phyloP scores from a whole-genome alignment of 2,329 filamentous ascomycete genomes.

The Sarocladium kiliense region DNA sequence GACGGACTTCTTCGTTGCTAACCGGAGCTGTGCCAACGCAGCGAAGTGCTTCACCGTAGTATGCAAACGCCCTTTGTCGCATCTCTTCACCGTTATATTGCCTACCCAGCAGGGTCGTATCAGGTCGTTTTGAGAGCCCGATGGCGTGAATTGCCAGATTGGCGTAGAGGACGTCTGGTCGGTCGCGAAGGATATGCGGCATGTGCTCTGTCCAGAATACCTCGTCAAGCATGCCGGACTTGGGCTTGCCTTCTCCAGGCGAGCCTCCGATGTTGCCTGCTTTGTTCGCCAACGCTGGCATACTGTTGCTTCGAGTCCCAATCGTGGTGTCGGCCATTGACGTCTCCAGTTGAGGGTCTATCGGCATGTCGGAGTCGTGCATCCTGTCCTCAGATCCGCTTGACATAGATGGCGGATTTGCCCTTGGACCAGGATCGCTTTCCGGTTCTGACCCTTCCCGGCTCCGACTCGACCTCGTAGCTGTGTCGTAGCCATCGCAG shows the following conservation, averaged over 20 bases:
- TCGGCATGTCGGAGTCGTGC: neutral
- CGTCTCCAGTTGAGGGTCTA: slow-evolving; percentile 4
- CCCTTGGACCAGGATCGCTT: neutral
- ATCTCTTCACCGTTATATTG: slow-evolving; percentile 13
- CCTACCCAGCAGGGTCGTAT: slow-evolving; percentile 10
- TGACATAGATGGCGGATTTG: neutral
- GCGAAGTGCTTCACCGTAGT: slow-evolving; percentile 25
- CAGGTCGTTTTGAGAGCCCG: slow-evolving; percentile 20
- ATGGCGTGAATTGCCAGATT: slow-evolving; percentile 31
- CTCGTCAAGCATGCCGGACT: neutral
- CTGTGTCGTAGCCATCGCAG: slow-evolving; percentile 23
- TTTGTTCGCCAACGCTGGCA: neutral
- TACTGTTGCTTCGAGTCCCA: slow-evolving; percentile 5
- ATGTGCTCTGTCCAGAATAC: slow-evolving; percentile 30
- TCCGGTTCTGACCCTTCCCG: neutral
- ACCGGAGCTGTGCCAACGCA: slow-evolving; percentile 28
- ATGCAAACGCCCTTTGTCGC: slow-evolving; percentile 1
- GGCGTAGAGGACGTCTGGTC: slow-evolving; percentile 29
- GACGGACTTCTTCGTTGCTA: slow-evolving; percentile 15
- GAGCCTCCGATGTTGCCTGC: neutral
- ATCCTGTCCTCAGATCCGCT: neutral
- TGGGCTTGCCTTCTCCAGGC: neutral
- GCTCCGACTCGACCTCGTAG: neutral
- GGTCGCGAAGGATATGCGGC: slow-evolving; percentile 26
- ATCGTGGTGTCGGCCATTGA: slow-evolving; percentile 2